Conservation (phyloP, 1,284 basidiomycete species). For the Marasmius tenuissimus region DNA sequence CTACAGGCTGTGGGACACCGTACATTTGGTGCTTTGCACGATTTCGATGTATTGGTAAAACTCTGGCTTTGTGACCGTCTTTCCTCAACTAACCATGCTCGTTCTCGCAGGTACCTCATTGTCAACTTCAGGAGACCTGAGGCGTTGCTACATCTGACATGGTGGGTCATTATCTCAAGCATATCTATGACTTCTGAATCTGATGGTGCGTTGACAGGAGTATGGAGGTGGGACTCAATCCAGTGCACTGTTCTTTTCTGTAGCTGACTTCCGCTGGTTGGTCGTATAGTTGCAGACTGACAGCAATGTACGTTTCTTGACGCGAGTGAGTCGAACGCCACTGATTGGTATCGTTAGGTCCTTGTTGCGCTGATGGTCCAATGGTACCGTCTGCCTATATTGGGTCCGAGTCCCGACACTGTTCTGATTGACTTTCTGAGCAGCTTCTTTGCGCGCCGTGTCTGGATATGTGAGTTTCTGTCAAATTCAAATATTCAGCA, state of each 20-base stretch:
- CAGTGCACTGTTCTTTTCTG: background rate
- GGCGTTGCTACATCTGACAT: constrained; percentile 32
- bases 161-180: constrained; percentile 23
- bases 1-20: constrained; percentile 23
- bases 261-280: background rate
- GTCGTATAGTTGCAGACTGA: constrained; percentile 39
- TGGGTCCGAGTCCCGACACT: background rate
- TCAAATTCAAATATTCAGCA: background rate
- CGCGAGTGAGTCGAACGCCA: background rate
- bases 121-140: constrained; percentile 32
- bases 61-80: background rate
- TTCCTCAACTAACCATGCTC: background rate
- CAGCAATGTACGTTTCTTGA: constrained; percentile 32
- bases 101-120: constrained; percentile 32
- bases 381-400: constrained; percentile 26
- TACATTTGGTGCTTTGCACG: constrained; percentile 31
- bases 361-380: constrained; percentile 43
- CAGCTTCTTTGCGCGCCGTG: constrained; percentile 44
- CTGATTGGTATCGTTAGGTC: constrained; percentile 25
- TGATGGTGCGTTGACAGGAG: constrained; percentile 27
- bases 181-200: background rate
- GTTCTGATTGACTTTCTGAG: background rate
- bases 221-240: constrained; percentile 32
- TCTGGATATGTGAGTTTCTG: constrained; percentile 36
- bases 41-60: constrained; percentile 32